Evolutionary conservation across 345 rosid species (phyloP).

Genomic region (Combretum micranthum): DNA sequence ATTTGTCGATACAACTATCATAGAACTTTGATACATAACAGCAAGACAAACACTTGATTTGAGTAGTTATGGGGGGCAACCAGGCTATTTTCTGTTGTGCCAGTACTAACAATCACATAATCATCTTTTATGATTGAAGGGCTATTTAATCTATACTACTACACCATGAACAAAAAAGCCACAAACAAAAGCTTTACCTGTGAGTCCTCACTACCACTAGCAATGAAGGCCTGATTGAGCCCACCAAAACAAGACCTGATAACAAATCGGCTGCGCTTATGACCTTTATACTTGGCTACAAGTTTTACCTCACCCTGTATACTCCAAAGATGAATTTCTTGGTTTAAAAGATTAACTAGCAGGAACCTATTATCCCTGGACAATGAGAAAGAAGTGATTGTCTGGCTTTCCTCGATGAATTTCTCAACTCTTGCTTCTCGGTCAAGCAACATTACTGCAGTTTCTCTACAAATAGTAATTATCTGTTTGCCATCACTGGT

Average conservation of each 20-base stretch:
- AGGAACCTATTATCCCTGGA: conserved; percentile 46
- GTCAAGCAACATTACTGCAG: conserved; percentile 38
- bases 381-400: conserved; percentile 54
- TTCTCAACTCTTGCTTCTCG: conserved; percentile 40
- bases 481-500: conserved; percentile 45
- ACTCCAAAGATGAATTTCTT: conserved; percentile 63
- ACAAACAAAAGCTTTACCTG: conserved; percentile 29
- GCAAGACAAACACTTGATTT: too few relatives aligned
- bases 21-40: too few relatives aligned
- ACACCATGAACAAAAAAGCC: not conserved
- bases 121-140: too few relatives aligned
- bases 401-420: conserved; percentile 40
- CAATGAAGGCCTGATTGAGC: conserved; percentile 52
- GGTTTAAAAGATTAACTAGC: conserved; percentile 53
- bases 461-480: conserved; percentile 43
- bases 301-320: conserved; percentile 39
- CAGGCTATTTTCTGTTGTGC: too few relatives aligned
- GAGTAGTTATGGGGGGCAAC: too few relatives aligned
- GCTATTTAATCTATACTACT: too few relatives aligned
- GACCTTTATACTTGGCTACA: conserved; percentile 51
- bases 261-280: conserved; percentile 47
- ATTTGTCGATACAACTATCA: too few relatives aligned
- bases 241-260: conserved; percentile 75
- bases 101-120: too few relatives aligned
- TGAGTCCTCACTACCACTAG: conserved; percentile 75